Evolutionary conservation across 2,329 filamentous ascomycete genomes (phyloP), one percentile per base, ranked within the genome.

Genomic region (Harringtonia lauricola): DNA sequence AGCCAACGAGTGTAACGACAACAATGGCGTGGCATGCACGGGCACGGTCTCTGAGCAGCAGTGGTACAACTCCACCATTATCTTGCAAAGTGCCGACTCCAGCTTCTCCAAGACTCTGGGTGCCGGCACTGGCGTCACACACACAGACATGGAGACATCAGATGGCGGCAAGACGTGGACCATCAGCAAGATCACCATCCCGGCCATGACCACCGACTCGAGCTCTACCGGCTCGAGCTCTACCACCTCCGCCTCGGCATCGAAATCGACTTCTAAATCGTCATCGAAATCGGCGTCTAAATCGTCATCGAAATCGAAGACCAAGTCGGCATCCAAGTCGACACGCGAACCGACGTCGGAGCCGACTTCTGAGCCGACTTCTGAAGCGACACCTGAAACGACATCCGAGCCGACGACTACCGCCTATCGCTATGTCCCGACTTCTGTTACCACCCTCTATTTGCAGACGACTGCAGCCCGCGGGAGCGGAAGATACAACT

Each of bases 11-110:
- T 40, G 38, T 19, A 18, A 40, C 18, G 38, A 40, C 38, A 17
- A 29, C 19, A 28, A 38, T n/a, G 36, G 36, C 36, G 36, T 38
- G n/a, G 24, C 37, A n/a, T 40, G 38, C 28, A 40, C 28, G n/a
- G 38, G 38, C 18, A 40, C 38, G 8, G 17, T 40, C 15, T 19
- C 38, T 3, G 38, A 40, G 28, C 38, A 40, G 38, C 17, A 10
- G 4, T 40, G 17, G n/a, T 10, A 18, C n/a, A 40, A 40, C 38
- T 21, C 38, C 19, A n/a, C 12, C 17, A 40, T 40, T 17, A 33
- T 21, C 14, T 17, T 37, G 8, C 8, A 22, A 9, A 37, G 19
- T 15, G 36, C 36, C 12, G 36, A 37, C 22, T 10, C 8, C 21
- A 17, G 12, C 18, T 37, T 37, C 24, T 22, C 18, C 18, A 13